Percentiles rank a stretch among this genome's conserved stretches.
phyloP scores from a whole-genome alignment of 805 yeast genomes.

The Monosporozyma yasuniensis region DNA sequence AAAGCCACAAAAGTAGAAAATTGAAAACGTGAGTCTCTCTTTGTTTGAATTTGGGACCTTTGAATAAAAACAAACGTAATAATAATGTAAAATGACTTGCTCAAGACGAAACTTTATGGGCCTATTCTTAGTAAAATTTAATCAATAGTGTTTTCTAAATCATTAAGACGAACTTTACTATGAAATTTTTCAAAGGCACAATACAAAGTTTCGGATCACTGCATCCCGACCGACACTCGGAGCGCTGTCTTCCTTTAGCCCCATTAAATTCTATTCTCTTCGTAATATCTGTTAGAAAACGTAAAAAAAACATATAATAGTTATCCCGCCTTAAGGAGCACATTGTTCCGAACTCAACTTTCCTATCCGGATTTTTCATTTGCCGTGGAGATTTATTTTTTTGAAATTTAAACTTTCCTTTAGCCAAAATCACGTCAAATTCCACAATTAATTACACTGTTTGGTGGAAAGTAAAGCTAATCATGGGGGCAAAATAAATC shows the following conservation, averaged over 20 bases:
- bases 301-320: neutral
- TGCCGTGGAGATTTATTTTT: too few species aligned
- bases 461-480: too few species aligned
- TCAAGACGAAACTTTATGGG: neutral
- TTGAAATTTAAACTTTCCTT: too few species aligned
- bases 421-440: too few species aligned
- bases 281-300: neutral
- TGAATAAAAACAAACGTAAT: neutral
- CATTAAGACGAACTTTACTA: too few species aligned
- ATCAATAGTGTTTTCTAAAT: neutral
- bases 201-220: neutral
- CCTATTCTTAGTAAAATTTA: neutral
- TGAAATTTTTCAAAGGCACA: neutral
- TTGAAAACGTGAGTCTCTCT: neutral
- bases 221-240: neutral
- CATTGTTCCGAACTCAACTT: too few species aligned
- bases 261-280: neutral
- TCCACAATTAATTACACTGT: too few species aligned
- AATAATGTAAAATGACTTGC: neutral
- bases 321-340: neutral
- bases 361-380: too few species aligned
- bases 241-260: neutral
- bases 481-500: too few species aligned
- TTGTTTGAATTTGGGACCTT: neutral
- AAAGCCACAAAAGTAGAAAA: neutral